phyloP scores from a whole-genome alignment of 805 yeast species.

The Yarrowia sp. region DNA sequence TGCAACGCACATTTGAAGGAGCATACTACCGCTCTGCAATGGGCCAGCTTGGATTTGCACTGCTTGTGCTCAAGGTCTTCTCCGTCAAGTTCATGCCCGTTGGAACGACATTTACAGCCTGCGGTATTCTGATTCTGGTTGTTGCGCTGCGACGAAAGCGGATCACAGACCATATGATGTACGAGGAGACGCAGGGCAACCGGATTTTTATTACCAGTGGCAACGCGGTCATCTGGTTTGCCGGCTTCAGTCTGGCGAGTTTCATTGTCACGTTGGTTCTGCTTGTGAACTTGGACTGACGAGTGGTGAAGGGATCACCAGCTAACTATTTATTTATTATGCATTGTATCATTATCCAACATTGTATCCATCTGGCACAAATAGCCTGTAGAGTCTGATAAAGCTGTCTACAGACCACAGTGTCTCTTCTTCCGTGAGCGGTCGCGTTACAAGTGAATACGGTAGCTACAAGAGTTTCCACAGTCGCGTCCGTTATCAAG shows the following conservation, averaged over 20 bases:
- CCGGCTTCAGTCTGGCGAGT: neutral
- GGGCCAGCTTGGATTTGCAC: conserved; percentile 62
- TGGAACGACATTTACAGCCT: conserved; percentile 63
- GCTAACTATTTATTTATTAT: neutral
- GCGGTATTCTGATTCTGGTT: conserved; percentile 50
- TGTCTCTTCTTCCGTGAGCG: too few relatives aligned
- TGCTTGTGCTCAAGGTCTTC: conserved; percentile 64
- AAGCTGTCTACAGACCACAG: too few relatives aligned
- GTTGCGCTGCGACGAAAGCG: conserved; percentile 36
- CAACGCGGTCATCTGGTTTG: conserved; percentile 10
- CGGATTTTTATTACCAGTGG: conserved; percentile 20
- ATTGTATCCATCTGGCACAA: too few relatives aligned
- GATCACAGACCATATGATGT: conserved; percentile 17
- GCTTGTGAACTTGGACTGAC: neutral
- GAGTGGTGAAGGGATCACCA: neutral
- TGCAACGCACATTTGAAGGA: conserved; percentile 78
- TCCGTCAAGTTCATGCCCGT: conserved; percentile 61
- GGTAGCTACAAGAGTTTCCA: too few relatives aligned
- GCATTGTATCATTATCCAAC: too few relatives aligned
- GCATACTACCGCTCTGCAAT: conserved; percentile 75
- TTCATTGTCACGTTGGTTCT: conserved; percentile 8
- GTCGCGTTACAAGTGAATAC: too few relatives aligned
- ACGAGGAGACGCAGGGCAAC: conserved; percentile 14
- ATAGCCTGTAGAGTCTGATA: too few relatives aligned
- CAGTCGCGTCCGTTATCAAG: too few relatives aligned